A percentile compares a stretch with the other conserved stretches of the same genome.
Conservation (phyloP, 2,329 filamentous ascomycete species). For the Alternaria incomplexa region DNA sequence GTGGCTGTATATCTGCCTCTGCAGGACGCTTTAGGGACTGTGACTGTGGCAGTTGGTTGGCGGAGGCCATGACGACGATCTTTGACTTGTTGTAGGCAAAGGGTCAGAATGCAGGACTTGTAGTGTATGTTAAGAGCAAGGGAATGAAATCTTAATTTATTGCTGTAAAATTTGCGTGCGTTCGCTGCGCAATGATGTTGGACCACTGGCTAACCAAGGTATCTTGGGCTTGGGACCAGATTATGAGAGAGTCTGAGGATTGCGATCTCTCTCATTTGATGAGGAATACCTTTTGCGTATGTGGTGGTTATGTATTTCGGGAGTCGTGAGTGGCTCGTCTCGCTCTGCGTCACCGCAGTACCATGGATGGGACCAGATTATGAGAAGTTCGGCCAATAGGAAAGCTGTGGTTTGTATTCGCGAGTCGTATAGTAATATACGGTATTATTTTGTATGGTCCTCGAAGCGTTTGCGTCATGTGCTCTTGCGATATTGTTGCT, state of each 20-base stretch:
- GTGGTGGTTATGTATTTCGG: too few species aligned
- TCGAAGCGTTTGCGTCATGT: background rate
- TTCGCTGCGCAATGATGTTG: background rate
- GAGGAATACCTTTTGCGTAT: too few species aligned
- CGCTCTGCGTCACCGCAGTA: too few species aligned
- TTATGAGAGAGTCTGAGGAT: background rate
- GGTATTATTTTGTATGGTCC: background rate
- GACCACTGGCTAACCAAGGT: background rate
- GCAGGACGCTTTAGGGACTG: background rate
- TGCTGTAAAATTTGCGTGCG: background rate
- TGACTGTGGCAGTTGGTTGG: background rate
- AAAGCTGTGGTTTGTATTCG: background rate
- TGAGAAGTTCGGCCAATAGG: background rate
- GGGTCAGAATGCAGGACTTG: background rate
- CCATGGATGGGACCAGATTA: background rate
- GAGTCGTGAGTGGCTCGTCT: too few species aligned
- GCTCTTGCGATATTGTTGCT: background rate
- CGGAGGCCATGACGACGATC: background rate
- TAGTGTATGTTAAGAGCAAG: background rate
- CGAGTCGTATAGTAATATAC: background rate
- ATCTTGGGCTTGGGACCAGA: background rate
- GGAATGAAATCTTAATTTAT: background rate
- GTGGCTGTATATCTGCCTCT: background rate
- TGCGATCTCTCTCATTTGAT: too few species aligned
- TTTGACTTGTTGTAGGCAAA: background rate